phyloP scores from a whole-genome alignment of 2,329 filamentous ascomycete species.

The Epichloe sibirici region DNA sequence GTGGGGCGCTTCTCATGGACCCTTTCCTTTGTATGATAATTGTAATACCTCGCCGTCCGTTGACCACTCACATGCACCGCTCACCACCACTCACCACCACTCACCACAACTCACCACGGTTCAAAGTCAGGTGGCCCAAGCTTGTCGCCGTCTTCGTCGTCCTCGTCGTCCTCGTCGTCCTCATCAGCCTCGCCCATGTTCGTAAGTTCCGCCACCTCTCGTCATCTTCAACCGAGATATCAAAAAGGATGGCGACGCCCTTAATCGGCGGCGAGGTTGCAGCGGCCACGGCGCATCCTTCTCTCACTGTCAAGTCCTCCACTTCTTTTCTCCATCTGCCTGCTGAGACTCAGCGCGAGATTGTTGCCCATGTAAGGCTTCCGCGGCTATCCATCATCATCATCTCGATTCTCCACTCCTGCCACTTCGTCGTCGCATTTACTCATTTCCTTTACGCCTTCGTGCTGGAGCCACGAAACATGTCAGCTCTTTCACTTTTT shows the following conservation, averaged over 20 bases:
- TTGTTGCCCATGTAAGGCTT: constrained; percentile 32
- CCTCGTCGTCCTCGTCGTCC: too few species aligned
- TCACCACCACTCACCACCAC: too few species aligned
- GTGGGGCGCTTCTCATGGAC: too few species aligned
- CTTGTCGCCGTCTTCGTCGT: neutral
- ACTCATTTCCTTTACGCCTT: too few species aligned
- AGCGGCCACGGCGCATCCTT: neutral
- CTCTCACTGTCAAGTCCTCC: constrained; percentile 5
- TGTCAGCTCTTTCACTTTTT: too few species aligned
- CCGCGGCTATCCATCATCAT: neutral
- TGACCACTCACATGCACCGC: too few species aligned
- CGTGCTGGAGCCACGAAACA: too few species aligned
- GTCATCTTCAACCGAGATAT: neutral
- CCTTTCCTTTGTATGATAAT: too few species aligned
- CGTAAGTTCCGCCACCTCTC: neutral
- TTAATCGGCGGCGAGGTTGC: too few species aligned
- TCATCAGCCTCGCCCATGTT: neutral
- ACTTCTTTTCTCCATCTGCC: constrained; percentile 31
- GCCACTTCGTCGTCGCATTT: neutral
- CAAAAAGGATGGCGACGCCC: neutral
- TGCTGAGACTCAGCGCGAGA: constrained; percentile 35
- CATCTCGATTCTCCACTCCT: neutral
- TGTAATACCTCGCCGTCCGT: too few species aligned
- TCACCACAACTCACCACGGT: too few species aligned
- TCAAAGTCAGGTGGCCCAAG: neutral